phyloP scores from a whole-genome alignment of 1,139 yeast genomes.

The Yarrowia galli region DNA sequence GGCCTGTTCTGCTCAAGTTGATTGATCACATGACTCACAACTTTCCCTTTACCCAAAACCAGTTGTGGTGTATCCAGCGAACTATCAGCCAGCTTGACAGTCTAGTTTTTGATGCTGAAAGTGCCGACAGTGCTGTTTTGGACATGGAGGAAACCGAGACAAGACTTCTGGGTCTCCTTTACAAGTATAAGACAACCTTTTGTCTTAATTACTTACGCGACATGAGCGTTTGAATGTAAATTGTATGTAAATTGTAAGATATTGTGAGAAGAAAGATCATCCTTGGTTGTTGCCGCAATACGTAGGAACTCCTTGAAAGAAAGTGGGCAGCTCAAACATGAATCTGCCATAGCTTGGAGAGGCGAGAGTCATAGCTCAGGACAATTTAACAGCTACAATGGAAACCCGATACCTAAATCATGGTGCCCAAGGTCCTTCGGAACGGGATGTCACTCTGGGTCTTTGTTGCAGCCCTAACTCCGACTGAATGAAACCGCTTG shows the following conservation, averaged over 20 bases:
- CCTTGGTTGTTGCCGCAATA: no score
- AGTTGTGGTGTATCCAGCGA: conserved; percentile 19
- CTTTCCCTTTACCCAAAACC: conserved; percentile 12
- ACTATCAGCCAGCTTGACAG: conserved; percentile 5
- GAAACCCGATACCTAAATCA: no score
- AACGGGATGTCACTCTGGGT: no score
- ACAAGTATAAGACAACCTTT: conserved; percentile 16
- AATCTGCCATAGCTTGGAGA: no score
- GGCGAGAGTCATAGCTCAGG: no score
- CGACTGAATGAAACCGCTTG: no score
- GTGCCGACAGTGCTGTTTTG: not conserved
- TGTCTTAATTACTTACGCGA: conserved; percentile 3
- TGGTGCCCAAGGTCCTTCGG: no score
- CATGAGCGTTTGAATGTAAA: not conserved
- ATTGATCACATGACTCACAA: conserved; percentile 21
- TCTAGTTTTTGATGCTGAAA: conserved; percentile 3
- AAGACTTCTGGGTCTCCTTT: not conserved
- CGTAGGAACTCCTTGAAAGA: no score
- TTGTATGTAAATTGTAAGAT: not conserved
- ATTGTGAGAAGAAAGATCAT: not conserved
- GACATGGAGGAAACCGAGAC: conserved; percentile 11
- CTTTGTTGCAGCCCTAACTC: no score
- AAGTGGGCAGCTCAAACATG: no score
- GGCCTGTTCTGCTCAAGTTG: conserved; percentile 18
- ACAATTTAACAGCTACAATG: no score